These are phyloP conservation scores for Histomonas meleagridis DNA, from an alignment of 208 protist species.

Conservation along the genomic window DNA sequence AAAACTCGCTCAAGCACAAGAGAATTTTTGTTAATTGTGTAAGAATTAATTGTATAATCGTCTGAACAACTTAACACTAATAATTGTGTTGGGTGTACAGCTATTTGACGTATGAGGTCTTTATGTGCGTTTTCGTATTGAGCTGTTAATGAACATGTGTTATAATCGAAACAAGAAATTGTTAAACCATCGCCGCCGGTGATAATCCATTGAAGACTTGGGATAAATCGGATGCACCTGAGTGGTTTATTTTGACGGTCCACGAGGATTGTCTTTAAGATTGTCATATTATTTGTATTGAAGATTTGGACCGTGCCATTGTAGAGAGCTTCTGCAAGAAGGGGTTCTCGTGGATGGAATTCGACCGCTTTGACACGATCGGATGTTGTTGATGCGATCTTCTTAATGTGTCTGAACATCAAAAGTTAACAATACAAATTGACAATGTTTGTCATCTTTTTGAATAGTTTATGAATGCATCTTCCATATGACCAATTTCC, in stretches of 20 bases:
- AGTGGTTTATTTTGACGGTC: conserved; percentile 77
- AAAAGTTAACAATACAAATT: too few species aligned
- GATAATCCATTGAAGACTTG: conserved; percentile 82
- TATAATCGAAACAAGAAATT: conserved; percentile 15
- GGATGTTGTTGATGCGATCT: conserved; percentile 68
- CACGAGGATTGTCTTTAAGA: conserved; percentile 84
- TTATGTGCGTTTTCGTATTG: conserved; percentile 69
- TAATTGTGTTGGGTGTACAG: conserved; percentile 83
- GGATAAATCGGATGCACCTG: conserved; percentile 80
- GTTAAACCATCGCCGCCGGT: conserved; percentile 75
- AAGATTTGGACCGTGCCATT: conserved; percentile 71
- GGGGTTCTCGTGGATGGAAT: conserved; percentile 88
- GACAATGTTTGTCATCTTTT: too few species aligned
- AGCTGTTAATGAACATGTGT: neutral
- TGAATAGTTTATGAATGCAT: too few species aligned
- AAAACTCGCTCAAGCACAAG: conserved; percentile 74
- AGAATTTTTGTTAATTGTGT: conserved; percentile 74
- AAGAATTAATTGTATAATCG: conserved; percentile 91
- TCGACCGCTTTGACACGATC: conserved; percentile 94
- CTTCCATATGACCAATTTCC: too few species aligned
- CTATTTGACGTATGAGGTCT: conserved; percentile 66
- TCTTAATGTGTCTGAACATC: too few species aligned
- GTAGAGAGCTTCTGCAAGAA: conserved; percentile 66
- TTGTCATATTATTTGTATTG: conserved; percentile 79
- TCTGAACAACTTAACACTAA: conserved; percentile 82